These are phyloP conservation scores for Alnus rubra DNA, from an alignment of 306 rosid species.

Conservation along the genomic window DNA sequence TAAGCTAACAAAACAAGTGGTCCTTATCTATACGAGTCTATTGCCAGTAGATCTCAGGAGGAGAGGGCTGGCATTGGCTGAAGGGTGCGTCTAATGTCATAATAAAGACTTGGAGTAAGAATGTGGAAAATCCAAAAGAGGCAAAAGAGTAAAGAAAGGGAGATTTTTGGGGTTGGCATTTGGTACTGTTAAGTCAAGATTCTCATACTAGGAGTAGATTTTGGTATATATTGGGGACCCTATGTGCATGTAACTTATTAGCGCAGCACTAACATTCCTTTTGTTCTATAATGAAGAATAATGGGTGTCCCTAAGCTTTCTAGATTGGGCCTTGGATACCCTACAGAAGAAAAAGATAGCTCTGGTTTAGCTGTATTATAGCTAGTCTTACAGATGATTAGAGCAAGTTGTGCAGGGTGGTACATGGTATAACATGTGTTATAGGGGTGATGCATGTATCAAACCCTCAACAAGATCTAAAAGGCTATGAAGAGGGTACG, in stretches of 20 bases:
- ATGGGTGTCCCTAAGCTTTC: conserved; percentile 42
- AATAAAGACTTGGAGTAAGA: not conserved
- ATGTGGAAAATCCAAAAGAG: conserved; percentile 13
- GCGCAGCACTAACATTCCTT: conserved; percentile 26
- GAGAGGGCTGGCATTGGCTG: conserved; percentile 13
- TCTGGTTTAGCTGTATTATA: conserved; percentile 18
- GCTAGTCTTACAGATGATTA: not conserved
- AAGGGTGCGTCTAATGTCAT: conserved; percentile 11
- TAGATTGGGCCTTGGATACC: conserved; percentile 48
- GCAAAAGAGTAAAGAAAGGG: conserved; percentile 18
- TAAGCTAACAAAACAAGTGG: not conserved
- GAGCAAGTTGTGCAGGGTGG: not conserved
- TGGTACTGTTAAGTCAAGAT: conserved; percentile 36
- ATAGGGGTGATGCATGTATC: not conserved
- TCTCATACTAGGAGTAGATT: conserved; percentile 32
- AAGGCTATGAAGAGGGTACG: not conserved
- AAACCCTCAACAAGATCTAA: not conserved
- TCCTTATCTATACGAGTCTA: not conserved
- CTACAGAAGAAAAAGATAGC: conserved; percentile 26
- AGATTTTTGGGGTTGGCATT: conserved; percentile 1
- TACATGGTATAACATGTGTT: not conserved
- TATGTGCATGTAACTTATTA: conserved; percentile 8
- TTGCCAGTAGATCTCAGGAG: conserved; percentile 1
- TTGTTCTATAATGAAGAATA: conserved; percentile 39
- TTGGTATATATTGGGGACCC: conserved; percentile 37